Evolutionary conservation across 805 yeast genomes (phyloP), one percentile per base, ranked within the genome.

Genomic region (Sungouiozyma intestinalis): DNA sequence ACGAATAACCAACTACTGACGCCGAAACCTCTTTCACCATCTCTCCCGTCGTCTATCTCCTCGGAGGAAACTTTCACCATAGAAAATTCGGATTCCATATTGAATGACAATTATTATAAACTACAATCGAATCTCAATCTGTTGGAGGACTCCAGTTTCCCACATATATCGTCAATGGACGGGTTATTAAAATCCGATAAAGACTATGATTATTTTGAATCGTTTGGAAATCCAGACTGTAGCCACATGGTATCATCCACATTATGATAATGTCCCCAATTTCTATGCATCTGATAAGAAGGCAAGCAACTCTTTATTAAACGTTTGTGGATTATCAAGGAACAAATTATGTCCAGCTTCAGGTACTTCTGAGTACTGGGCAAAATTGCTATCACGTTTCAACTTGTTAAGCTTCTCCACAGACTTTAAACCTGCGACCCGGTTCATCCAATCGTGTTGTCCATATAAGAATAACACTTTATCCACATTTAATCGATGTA

Each of bases 291-390:
- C 36, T 7, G 24, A 17, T 8, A 46, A 31, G 43, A 63, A 68
- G 1, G 57, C 43, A 29, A 63, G 34, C 11, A 82, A 60, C 44
- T 73, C 48, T 3, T 51, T 48, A 54, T 81, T 76, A 53, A 82
- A 84, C 21, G 51, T 67, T 8, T 53, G 48, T 16, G 72, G 68
- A 48, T 81, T 81, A 52, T 85, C 94, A 43, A 84, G 63, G 49
- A 81, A 81, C n/a, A 85, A 54, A 53, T 84, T 88, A 58, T 84
- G 94, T 1, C 94, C 94, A 4, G 82, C 72, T 43, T 76, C 65
- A 9, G 60, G 55, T 1, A 60, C 48, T 20, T 57, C 56, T 13
- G 39, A 17, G 36, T 50, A 58, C 18, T 35, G 24, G 14, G 48
- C 46, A 11, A 36, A 32, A 19, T 42, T 35, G 3, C 35, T 27